Evolutionary conservation across 2,329 filamentous ascomycete species (phyloP).

Genomic region (Madurella fahalii): DNA sequence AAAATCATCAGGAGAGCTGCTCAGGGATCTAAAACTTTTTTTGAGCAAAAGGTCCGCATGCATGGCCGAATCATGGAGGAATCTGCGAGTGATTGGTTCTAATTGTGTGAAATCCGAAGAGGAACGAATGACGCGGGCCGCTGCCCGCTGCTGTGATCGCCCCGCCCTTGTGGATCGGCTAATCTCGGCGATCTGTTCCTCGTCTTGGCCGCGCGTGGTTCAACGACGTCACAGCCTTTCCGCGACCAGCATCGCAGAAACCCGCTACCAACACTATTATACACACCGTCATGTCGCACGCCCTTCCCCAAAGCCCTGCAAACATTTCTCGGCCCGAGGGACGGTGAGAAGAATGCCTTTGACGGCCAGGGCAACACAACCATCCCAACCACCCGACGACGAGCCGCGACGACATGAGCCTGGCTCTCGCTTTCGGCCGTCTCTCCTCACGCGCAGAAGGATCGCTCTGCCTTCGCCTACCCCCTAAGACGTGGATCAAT

Average conservation of each 20-base stretch:
- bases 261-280: neutral
- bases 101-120: no score
- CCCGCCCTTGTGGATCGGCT: conserved; percentile 6
- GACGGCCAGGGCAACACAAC: neutral
- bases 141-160: neutral
- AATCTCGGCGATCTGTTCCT: conserved; percentile 12
- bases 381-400: conserved; percentile 2
- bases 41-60: no score
- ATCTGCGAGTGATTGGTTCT: no score
- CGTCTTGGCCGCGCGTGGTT: conserved; percentile 1
- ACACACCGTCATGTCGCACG: conserved; percentile 16
- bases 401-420: conserved; percentile 23
- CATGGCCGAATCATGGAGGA: no score
- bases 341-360: conserved; percentile 18
- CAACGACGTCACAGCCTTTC: conserved; percentile 21
- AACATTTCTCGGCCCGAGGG: neutral
- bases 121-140: no score
- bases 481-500: neutral
- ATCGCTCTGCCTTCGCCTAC: conserved; percentile 1
- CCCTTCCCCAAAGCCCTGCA: neutral
- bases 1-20: no score
- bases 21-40: no score
- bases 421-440: conserved; percentile 20
- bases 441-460: conserved; percentile 19
- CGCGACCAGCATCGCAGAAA: neutral